Evolutionary conservation across 805 yeast genomes (phyloP).

Genomic region (Sugiyamaella valdiviana): DNA sequence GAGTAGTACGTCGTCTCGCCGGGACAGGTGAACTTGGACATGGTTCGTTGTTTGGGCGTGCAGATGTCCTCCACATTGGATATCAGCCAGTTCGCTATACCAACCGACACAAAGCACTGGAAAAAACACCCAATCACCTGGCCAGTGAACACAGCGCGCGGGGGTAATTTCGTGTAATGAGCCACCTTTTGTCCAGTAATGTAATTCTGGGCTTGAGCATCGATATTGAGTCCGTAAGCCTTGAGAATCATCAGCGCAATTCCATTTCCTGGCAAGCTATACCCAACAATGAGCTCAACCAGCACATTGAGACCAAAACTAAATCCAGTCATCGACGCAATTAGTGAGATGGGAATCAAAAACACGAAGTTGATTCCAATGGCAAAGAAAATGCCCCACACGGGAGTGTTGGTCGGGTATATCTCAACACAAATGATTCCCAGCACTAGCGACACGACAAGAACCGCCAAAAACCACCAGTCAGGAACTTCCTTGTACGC

Average conservation of each 20-base stretch:
- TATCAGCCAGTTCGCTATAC: conserved; percentile 30
- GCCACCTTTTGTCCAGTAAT: conserved; percentile 48
- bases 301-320: conserved; percentile 54
- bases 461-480: conserved; percentile 55
- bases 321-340: conserved; percentile 55
- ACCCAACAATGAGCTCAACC: conserved; percentile 59
- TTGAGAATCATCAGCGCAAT: conserved; percentile 50
- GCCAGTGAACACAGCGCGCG: conserved; percentile 34
- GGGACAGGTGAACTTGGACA: conserved; percentile 32
- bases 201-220: conserved; percentile 58
- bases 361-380: conserved; percentile 50
- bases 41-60: conserved; percentile 24
- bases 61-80: conserved; percentile 28
- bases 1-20: conserved; percentile 42
- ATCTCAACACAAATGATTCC: conserved; percentile 20
- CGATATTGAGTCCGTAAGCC: conserved; percentile 41
- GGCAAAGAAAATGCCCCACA: conserved; percentile 57
- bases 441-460: conserved; percentile 36
- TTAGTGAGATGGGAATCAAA: conserved; percentile 55
- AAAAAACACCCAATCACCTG: conserved; percentile 14
- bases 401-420: conserved; percentile 25
- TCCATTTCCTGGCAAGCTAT: conserved; percentile 56
- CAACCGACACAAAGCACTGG: conserved; percentile 22
- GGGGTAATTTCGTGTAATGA: conserved; percentile 37
- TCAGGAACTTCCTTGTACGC: conserved; percentile 63